Conservation (phyloP, 2,329 filamentous ascomycete species). For the Trichoderma brevicompactum region DNA sequence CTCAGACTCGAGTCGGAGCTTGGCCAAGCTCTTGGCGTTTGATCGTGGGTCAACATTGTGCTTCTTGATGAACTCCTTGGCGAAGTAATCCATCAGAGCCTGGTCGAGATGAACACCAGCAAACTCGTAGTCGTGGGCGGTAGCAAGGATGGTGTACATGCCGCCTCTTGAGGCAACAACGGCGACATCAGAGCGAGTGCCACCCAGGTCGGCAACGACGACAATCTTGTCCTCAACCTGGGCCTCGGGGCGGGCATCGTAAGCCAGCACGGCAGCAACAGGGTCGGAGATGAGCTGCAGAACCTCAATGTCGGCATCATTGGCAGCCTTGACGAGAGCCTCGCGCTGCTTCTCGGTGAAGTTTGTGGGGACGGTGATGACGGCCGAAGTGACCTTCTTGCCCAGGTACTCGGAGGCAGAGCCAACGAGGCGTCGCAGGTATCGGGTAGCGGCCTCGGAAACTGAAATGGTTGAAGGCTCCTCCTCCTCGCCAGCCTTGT, state of each 20-base stretch:
- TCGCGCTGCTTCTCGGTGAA: conserved; percentile 86
- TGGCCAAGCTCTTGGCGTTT: conserved; percentile 81
- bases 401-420: conserved; percentile 92
- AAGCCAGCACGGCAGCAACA: conserved; percentile 83
- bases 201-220: conserved; percentile 90
- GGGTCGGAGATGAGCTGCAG: conserved; percentile 94
- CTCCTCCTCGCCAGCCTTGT: conserved; percentile 65
- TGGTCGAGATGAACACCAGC: conserved; percentile 85
- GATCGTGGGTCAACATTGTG: conserved; percentile 85
- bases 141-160: conserved; percentile 94
- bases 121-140: conserved; percentile 93
- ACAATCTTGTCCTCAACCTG: conserved; percentile 82
- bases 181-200: conserved; percentile 88
- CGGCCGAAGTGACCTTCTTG: conserved; percentile 91
- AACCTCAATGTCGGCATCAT: conserved; percentile 81
- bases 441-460: conserved; percentile 81
- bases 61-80: conserved; percentile 99
- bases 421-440: conserved; percentile 77
- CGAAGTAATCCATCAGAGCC: conserved; percentile 92
- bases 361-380: conserved; percentile 92
- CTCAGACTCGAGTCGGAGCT: conserved; percentile 90
- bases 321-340: conserved; percentile 76
- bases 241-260: conserved; percentile 82
- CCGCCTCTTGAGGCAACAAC: conserved; percentile 90
- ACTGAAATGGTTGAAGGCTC: conserved; percentile 71